These are phyloP conservation scores for Knoxia roxburghii DNA, from an alignment of 257 asterid genomes.

Conservation along the genomic window DNA sequence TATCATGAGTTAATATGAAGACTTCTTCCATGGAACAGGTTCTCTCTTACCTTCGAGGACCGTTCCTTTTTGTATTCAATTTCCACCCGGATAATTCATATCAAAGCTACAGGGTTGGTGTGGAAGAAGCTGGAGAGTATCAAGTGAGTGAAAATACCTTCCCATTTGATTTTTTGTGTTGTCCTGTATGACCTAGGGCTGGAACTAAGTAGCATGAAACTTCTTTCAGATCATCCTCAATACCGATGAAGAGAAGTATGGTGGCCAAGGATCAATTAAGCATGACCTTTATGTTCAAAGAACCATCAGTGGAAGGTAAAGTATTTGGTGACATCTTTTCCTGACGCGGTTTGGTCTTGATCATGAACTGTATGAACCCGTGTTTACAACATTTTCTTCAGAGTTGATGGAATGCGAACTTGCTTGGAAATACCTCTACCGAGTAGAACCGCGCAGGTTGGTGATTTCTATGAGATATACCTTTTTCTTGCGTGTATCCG, in stretches of 20 bases:
- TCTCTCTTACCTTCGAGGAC: constrained; percentile 79
- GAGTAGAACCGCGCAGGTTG: constrained; percentile 91
- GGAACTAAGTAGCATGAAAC: too few species aligned
- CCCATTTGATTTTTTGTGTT: background rate
- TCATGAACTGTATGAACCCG: background rate
- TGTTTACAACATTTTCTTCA: constrained; percentile 27
- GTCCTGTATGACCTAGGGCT: background rate
- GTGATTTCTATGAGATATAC: constrained; percentile 18
- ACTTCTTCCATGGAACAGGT: constrained; percentile 48
- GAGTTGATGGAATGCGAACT: constrained; percentile 68
- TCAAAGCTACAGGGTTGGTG: constrained; percentile 65
- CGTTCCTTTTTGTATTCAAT: constrained; percentile 73
- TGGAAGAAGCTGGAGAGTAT: constrained; percentile 98
- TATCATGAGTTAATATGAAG: background rate
- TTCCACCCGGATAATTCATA: constrained; percentile 76
- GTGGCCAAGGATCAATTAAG: constrained; percentile 67
- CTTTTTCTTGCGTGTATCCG: background rate
- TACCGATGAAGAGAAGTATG: constrained; percentile 75
- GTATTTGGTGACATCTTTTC: constrained; percentile 1
- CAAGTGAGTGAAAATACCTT: constrained; percentile 53
- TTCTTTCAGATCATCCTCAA: constrained; percentile 52
- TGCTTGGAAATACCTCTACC: constrained; percentile 80
- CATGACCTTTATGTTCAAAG: constrained; percentile 52
- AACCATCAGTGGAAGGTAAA: constrained; percentile 66
- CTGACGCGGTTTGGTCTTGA: constrained; percentile 1